Base-by-base conservation (phyloP, 2,329 filamentous ascomycete genomes). In the Monilinia vaccinii-corymbosi region DNA sequence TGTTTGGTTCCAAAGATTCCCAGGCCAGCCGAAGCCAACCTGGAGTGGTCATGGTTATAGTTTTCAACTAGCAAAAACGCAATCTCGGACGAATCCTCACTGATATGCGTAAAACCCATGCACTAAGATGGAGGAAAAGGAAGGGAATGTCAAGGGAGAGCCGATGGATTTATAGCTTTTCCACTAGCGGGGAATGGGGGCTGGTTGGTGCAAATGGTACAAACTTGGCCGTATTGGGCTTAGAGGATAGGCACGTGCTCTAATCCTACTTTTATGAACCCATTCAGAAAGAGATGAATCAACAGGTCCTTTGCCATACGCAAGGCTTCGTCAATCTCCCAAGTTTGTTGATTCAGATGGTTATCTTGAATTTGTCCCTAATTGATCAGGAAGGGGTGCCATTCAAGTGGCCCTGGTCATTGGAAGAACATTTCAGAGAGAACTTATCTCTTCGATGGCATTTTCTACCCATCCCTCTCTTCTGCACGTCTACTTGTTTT, bases 31-130 rank as follows among this genome's bases (percentile, higher is more conserved):
- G 78, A 78, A 80, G 82, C 81, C 85, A 82, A 81, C 70, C 76
- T 80, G 79, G 79, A 91, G 87, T 80, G 80, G 87, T 89, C 87
- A 88, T 82, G 80, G 79, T 68, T 68, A 68, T 72, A 72, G 69
- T 73, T 72, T 72, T 72, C 68, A 71, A 70, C 86, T 88, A 90
- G 87, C 87, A 90, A 89, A 88, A 89, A 89, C 81, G 82, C 82
- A 81, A 83, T 84, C 86, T 91, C 88, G 84, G 88, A 90, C 85
- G 82, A 85, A 86, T 89, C 87, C 84, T 91, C 87, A 91, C 85
- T 87, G 85, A 83, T 83, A 86, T 82, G 82, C 85, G 36, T 47
- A 53, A 46, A 56, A 64, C 61, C 64, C 67, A 77, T 86, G 85
- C 85, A 87, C 83, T 79, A 73, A 78, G 80, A 84, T 83, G 75